phyloP scores from a whole-genome alignment of 2,329 filamentous ascomycete species.

The Fusarium sp. region DNA sequence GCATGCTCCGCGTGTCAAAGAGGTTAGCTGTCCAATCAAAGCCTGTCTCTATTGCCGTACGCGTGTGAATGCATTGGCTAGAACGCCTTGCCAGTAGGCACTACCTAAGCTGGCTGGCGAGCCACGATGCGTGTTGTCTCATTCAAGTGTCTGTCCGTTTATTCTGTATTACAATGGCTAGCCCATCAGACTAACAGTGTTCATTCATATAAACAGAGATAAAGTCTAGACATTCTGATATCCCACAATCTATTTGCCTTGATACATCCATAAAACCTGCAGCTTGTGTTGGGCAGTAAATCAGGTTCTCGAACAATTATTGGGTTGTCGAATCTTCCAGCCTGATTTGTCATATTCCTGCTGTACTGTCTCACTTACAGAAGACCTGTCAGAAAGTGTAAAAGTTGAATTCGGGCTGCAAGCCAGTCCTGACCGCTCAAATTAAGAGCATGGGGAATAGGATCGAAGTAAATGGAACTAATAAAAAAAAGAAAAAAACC shows the following conservation, averaged over 20 bases:
- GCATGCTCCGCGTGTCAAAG: constrained; percentile 35
- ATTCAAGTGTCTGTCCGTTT: constrained; percentile 6
- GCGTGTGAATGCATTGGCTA: constrained; percentile 23
- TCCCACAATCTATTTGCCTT: not conserved
- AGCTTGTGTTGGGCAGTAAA: not conserved
- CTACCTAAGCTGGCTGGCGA: not conserved
- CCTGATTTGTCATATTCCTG: not conserved
- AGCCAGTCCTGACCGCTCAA: not conserved
- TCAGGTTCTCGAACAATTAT: not conserved
- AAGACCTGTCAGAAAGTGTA: not conserved
- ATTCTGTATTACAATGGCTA: constrained; percentile 8
- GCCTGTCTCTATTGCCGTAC: not conserved
- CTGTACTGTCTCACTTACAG: not conserved
- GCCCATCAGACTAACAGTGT: not conserved
- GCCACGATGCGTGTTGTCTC: constrained; percentile 1
- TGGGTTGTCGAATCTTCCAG: not conserved
- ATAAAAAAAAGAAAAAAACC: not conserved
- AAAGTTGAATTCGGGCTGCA: not conserved
- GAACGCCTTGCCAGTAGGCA: constrained; percentile 27
- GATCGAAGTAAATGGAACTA: not conserved
- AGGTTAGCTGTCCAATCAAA: constrained; percentile 27
- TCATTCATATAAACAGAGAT: not conserved
- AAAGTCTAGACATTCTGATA: not conserved
- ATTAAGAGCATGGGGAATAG: not conserved
- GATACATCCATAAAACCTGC: not conserved